Evolutionary conservation across 352 stramenopile genomes (phyloP).

Genomic region (Pythium apleroticum): DNA sequence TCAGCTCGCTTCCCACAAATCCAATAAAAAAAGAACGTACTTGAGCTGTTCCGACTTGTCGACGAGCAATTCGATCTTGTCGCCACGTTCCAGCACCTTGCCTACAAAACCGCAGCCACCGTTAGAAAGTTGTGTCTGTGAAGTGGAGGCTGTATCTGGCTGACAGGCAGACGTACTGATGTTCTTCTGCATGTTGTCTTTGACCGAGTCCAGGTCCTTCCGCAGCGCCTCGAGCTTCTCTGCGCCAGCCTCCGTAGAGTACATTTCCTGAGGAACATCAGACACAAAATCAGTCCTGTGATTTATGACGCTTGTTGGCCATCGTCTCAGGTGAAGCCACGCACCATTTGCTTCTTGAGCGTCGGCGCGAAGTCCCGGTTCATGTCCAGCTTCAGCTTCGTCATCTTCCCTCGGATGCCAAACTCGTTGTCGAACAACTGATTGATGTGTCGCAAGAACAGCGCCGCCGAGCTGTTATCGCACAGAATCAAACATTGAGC

Average conservation of each 20-base stretch:
- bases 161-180: conserved; percentile 47
- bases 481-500: conserved; percentile 1
- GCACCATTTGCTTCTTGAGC: conserved; percentile 85
- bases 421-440: conserved; percentile 86
- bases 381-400: conserved; percentile 87
- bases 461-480: conserved; percentile 52
- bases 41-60: conserved; percentile 88
- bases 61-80: conserved; percentile 88
- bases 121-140: neutral
- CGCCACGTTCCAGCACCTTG: conserved; percentile 82
- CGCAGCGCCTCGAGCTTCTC: conserved; percentile 81
- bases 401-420: conserved; percentile 83
- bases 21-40: conserved; percentile 26
- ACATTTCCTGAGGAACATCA: conserved; percentile 51
- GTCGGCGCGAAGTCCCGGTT: conserved; percentile 83
- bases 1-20: neutral
- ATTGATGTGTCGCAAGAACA: conserved; percentile 87
- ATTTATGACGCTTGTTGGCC: no score
- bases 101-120: conserved; percentile 28
- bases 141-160: neutral
- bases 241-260: conserved; percentile 66
- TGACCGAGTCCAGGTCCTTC: conserved; percentile 81
- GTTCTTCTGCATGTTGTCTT: conserved; percentile 79
- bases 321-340: neutral
- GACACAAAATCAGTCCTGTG: conserved; percentile 4